Evolutionary conservation across 192 early-diverging fungal species (phyloP).

Genomic region (Helicostylum pulchrum): DNA sequence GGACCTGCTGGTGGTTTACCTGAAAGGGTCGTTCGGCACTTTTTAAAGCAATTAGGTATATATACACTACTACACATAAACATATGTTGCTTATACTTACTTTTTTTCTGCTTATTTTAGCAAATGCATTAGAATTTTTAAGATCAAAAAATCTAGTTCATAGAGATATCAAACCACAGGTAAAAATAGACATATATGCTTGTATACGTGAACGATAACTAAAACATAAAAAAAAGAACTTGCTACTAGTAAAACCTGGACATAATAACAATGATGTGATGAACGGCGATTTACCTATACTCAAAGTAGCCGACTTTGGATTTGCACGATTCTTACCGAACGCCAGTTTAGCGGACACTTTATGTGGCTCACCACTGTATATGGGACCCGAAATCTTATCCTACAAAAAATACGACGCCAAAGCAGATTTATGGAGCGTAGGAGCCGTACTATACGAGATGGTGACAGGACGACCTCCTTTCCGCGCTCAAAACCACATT

Average conservation of each 20-base stretch:
- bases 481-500: slow-evolving; percentile 89
- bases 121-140: slow-evolving; percentile 85
- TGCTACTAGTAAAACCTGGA: slow-evolving; percentile 69
- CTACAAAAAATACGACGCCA: slow-evolving; percentile 92
- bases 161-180: slow-evolving; percentile 96
- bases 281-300: slow-evolving; percentile 55
- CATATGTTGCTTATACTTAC: too few species aligned
- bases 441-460: slow-evolving; percentile 95
- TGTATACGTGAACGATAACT: slow-evolving; percentile 9
- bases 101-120: slow-evolving; percentile 34
- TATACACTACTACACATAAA: too few species aligned
- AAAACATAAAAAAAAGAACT: slow-evolving; percentile 53
- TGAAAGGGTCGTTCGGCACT: slow-evolving; percentile 78
- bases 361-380: slow-evolving; percentile 96
- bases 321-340: slow-evolving; percentile 88
- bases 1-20: slow-evolving; percentile 74
- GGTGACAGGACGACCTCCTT: slow-evolving; percentile 87
- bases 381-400: slow-evolving; percentile 89
- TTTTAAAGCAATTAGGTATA: slow-evolving; percentile 85
- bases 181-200: slow-evolving; percentile 26
- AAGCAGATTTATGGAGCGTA: slow-evolving; percentile 95
- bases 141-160: slow-evolving; percentile 87
- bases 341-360: slow-evolving; percentile 86
- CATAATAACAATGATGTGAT: not conserved
- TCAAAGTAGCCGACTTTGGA: slow-evolving; percentile 98